Percentiles rank a stretch among this genome's conserved stretches.
Conservation (phyloP, 306 rosid genomes). For the Vicia villosa region DNA sequence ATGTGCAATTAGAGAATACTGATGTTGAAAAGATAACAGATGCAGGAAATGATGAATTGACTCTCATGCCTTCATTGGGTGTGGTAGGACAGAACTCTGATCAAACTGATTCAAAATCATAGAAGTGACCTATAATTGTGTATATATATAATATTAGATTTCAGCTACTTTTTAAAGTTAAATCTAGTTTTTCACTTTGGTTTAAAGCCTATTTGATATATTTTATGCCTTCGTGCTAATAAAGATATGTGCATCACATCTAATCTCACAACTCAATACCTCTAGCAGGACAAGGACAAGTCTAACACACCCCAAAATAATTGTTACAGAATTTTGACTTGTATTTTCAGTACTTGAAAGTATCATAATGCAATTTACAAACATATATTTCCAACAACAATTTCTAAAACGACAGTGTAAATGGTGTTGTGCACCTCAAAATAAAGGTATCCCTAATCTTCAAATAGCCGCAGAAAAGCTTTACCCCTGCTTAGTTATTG, state of each 20-base stretch:
- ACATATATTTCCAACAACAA: not conserved
- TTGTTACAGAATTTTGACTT: not conserved
- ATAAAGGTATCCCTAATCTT: too few relatives aligned
- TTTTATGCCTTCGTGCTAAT: not conserved
- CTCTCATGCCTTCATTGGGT: conserved; percentile 25
- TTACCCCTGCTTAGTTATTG: not conserved
- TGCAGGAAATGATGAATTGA: conserved; percentile 33
- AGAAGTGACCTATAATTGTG: not conserved
- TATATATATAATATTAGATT: not conserved
- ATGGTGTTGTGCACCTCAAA: too few relatives aligned
- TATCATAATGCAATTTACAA: not conserved
- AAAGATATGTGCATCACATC: not conserved
- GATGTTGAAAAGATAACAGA: conserved; percentile 17
- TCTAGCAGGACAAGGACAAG: not conserved
- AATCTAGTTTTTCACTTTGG: not conserved
- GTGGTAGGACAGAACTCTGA: not conserved
- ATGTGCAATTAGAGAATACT: conserved; percentile 29
- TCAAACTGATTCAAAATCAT: conserved; percentile 22
- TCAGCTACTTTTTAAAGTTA: not conserved
- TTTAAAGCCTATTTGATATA: not conserved
- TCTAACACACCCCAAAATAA: not conserved
- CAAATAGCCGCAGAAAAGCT: too few relatives aligned
- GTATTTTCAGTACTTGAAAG: not conserved
- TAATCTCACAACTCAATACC: not conserved
- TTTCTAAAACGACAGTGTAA: not conserved